These are phyloP conservation scores for Castanospermum australe DNA, from an alignment of 306 rosid species.

Conservation along the genomic window DNA sequence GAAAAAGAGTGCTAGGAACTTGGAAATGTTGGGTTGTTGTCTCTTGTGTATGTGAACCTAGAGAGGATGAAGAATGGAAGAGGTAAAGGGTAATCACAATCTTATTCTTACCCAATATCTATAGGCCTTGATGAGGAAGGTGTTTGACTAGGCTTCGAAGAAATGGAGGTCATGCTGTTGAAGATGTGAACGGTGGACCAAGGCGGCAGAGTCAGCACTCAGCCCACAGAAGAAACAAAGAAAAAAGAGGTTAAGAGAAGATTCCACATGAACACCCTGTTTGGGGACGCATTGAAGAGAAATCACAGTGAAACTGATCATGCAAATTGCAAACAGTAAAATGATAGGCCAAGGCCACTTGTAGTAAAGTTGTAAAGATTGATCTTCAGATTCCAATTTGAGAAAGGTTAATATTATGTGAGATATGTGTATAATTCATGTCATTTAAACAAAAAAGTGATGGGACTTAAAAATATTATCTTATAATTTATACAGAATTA, in stretches of 20 bases:
- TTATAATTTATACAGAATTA: too few relatives aligned
- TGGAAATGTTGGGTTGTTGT: background rate
- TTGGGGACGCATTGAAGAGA: background rate
- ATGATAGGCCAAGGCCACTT: too few relatives aligned
- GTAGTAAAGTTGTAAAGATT: too few relatives aligned
- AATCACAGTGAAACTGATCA: too few relatives aligned
- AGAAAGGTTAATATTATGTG: too few relatives aligned
- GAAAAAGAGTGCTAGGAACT: background rate
- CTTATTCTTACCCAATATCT: too few relatives aligned
- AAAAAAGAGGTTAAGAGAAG: background rate
- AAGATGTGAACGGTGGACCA: background rate
- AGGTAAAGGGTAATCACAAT: background rate
- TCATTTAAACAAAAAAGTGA: too few relatives aligned
- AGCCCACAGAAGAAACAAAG: background rate
- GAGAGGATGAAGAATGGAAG: background rate
- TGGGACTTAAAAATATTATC: too few relatives aligned
- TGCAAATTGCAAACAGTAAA: too few relatives aligned
- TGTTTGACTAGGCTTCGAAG: background rate
- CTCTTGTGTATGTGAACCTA: background rate
- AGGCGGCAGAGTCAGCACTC: background rate
- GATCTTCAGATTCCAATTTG: too few relatives aligned
- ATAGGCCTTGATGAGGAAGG: too few relatives aligned
- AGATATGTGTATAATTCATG: too few relatives aligned
- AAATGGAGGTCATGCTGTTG: background rate
- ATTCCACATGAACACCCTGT: background rate